These are phyloP conservation scores for Populus tremula DNA, from an alignment of 345 rosid genomes.

Conservation along the genomic window DNA sequence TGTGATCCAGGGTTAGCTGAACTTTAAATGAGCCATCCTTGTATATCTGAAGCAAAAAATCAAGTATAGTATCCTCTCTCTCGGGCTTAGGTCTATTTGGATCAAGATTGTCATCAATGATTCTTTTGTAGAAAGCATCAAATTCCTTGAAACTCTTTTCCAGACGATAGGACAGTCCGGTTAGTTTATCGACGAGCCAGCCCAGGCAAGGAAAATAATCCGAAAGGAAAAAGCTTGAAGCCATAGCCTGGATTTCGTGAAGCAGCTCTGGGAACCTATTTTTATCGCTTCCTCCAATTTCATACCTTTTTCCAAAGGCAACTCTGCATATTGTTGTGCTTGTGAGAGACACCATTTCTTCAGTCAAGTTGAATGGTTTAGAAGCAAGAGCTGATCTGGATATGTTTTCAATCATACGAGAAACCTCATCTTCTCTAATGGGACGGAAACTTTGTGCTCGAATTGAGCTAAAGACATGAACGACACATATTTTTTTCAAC, in stretches of 20 bases:
- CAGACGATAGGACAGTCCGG: constrained; percentile 30
- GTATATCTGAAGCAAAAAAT: constrained; percentile 31
- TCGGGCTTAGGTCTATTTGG: constrained; percentile 13
- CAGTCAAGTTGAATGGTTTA: no score
- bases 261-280: constrained; percentile 21
- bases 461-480: constrained; percentile 37
- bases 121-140: constrained; percentile 41
- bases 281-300: constrained; percentile 22
- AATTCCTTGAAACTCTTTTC: constrained; percentile 30
- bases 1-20: constrained; percentile 39
- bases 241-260: no score
- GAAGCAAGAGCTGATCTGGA: neutral
- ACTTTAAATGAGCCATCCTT: constrained; percentile 20
- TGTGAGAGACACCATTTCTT: neutral
- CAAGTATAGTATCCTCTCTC: constrained; percentile 28
- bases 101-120: constrained; percentile 42
- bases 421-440: constrained; percentile 43
- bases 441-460: constrained; percentile 32
- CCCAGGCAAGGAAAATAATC: constrained; percentile 46
- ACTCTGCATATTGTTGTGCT: constrained; percentile 23
- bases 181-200: constrained; percentile 45
- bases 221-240: constrained; percentile 31
- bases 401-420: constrained; percentile 29
- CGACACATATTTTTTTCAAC: neutral
- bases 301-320: constrained; percentile 46